phyloP scores from a whole-genome alignment of 805 yeast species.

The Ogataea henricii region DNA sequence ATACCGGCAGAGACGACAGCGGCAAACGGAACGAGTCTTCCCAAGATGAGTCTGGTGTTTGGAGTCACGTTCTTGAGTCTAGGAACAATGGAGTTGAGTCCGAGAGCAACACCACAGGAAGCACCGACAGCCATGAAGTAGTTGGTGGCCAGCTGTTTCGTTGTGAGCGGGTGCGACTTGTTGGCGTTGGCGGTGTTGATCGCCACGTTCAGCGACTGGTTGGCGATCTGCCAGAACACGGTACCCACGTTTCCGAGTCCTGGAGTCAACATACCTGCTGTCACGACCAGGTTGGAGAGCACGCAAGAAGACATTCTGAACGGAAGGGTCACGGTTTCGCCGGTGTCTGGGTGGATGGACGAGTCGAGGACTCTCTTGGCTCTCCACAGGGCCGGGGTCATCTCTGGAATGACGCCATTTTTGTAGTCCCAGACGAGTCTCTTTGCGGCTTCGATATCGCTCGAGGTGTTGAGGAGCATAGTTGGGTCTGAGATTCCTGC shows the following conservation, averaged over 20 bases:
- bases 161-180: conserved; percentile 87
- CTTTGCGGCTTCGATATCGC: conserved; percentile 66
- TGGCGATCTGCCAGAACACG: conserved; percentile 95
- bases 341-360: conserved; percentile 94
- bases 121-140: conserved; percentile 90
- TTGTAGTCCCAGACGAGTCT: conserved; percentile 68
- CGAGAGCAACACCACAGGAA: conserved; percentile 93
- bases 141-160: conserved; percentile 72
- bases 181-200: conserved; percentile 95
- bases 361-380: conserved; percentile 89
- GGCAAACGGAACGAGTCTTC: conserved; percentile 94
- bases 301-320: conserved; percentile 98
- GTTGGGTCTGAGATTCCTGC: conserved; percentile 91
- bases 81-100: conserved; percentile 90
- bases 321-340: conserved; percentile 88
- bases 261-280: conserved; percentile 98
- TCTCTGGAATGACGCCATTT: conserved; percentile 60
- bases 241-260: conserved; percentile 88
- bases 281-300: conserved; percentile 87
- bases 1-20: conserved; percentile 98
- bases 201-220: conserved; percentile 95
- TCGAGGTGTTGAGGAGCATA: conserved; percentile 73
- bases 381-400: conserved; percentile 85
- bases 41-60: conserved; percentile 65
- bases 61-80: conserved; percentile 71